Evolutionary conservation across 352 stramenopile genomes (phyloP).

Genomic region (Lagenidium sp.): DNA sequence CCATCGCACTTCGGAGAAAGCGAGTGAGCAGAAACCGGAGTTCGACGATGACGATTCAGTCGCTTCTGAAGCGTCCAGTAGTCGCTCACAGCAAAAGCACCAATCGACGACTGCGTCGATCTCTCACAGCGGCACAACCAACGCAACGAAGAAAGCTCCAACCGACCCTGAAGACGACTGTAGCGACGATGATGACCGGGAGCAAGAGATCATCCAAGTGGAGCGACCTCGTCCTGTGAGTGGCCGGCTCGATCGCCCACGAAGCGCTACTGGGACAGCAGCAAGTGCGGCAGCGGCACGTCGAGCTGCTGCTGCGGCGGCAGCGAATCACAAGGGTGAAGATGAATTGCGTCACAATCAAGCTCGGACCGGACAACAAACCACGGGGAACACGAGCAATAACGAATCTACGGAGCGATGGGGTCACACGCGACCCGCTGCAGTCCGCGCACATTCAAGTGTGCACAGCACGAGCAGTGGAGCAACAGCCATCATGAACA

Average conservation of each 20-base stretch:
- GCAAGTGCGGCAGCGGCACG: conserved; percentile 11
- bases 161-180: conserved; percentile 14
- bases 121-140: background rate
- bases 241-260: conserved; percentile 29
- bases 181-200: conserved; percentile 25
- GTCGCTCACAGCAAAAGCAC: conserved; percentile 6
- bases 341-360: conserved; percentile 4
- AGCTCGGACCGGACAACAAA: conserved; percentile 14
- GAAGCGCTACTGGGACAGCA: conserved; percentile 25
- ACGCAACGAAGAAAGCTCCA: background rate
- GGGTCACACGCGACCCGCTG: conserved; percentile 27
- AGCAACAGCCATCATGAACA: conserved; percentile 21
- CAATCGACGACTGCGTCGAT: background rate
- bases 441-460: conserved; percentile 1
- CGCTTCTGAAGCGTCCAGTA: conserved; percentile 13
- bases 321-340: conserved; percentile 10
- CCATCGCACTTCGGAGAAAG: background rate
- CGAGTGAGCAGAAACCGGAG: conserved; percentile 23
- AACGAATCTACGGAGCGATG: conserved; percentile 36
- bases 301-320: conserved; percentile 6
- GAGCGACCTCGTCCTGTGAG: conserved; percentile 19
- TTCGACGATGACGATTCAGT: conserved; percentile 29
- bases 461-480: conserved; percentile 24
- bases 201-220: conserved; percentile 31
- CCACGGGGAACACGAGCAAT: conserved; percentile 19